Base-by-base conservation (phyloP, 768 basidiomycete genomes). In the Mycena kentingensis region DNA sequence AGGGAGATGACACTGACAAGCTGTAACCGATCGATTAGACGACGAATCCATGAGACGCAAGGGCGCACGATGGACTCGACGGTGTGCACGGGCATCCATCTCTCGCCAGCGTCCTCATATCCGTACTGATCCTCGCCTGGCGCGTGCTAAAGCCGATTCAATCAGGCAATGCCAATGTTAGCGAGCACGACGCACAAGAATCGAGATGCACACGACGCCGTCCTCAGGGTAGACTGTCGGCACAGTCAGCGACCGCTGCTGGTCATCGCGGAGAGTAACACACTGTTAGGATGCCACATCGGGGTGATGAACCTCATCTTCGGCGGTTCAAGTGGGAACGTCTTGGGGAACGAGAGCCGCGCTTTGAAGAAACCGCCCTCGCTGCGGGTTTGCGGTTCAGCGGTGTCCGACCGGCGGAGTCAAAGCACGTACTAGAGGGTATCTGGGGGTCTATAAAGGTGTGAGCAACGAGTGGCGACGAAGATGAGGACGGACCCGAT, bases 261-360 rank as follows among this genome's bases (percentile, higher is more conserved):
- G 25, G 37, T 46, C 42, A 41, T 38, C 27, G 39, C 32, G 22
- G 19, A 22, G 5, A 16, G 43, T 18, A 41, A 73, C 87, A 61
- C 50, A 95, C 96, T 95, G 69, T 98, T 99, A 2, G 97, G 97
- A 73, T 99, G 97, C 85, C 95, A 93, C 82, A 99, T 90, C 29
- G 86, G 87, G 2, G 97, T 98, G 60, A 90, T 82, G 65, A 99
- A 99, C 19, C 82, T 85, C 91, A 98, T 91, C 83, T 93, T 95
- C 31, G 97, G 96, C 7, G 95, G 95, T 42, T 85, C 76, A 47
- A 96, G 71, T 24, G 96, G 96, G 67, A 85, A 98, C 69, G 98
- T 93, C 24, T 81, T 75, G 7, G 95, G 96, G 71, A 99, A 98
- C 5, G 85, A 79, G 51, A 98, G 72, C 47, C 88, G 80, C 16